Conservation (phyloP, 495 filamentous ascomycete genomes). For the Clohesyomyces aquaticus region DNA sequence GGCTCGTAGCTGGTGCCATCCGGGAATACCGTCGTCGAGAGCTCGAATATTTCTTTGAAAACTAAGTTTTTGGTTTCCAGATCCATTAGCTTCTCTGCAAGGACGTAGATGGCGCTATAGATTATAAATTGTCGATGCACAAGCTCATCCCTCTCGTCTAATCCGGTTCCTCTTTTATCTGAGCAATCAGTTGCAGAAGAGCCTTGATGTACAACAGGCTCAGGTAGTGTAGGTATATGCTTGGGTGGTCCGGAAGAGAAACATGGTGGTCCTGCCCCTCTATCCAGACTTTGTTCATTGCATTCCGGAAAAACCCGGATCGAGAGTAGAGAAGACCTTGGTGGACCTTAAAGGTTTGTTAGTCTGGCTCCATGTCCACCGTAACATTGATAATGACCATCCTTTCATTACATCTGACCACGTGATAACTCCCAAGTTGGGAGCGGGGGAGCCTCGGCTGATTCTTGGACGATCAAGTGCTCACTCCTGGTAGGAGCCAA, state of each 20-base stretch:
- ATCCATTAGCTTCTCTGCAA: conserved; percentile 20
- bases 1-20: background rate
- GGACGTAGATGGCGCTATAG: conserved; percentile 9
- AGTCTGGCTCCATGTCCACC: background rate
- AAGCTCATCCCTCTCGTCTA: no score
- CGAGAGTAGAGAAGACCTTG: conserved; percentile 9
- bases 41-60: conserved; percentile 7
- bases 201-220: no score
- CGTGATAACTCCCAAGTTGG: no score
- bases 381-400: background rate
- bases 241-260: background rate
- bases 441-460: no score
- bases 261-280: background rate
- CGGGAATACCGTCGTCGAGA: background rate
- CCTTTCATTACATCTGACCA: background rate
- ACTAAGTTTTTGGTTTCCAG: conserved; percentile 7
- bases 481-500: no score
- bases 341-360: conserved; percentile 14
- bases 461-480: no score
- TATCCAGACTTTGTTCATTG: conserved; percentile 13
- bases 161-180: no score
- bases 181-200: no score
- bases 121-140: background rate
- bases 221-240: conserved; percentile 8
- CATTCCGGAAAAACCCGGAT: conserved; percentile 27